A percentile compares a stretch with the other conserved stretches of the same genome.
Evolutionary conservation across 495 filamentous ascomycete species (phyloP).

Genomic region (Lophium mytilinum): DNA sequence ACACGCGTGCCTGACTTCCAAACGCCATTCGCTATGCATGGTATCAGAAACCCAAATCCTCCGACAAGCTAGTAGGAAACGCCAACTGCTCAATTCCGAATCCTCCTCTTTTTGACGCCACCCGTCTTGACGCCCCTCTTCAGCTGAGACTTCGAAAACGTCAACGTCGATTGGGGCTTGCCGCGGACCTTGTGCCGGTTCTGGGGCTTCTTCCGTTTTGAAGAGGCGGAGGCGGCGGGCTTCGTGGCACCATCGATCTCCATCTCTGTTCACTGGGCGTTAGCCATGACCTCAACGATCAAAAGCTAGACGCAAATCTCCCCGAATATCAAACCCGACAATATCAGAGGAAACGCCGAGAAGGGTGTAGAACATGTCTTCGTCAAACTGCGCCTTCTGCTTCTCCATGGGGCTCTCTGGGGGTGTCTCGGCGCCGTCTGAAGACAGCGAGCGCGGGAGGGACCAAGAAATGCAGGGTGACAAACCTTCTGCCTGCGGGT

Average conservation of each 20-base stretch:
- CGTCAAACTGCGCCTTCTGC: neutral
- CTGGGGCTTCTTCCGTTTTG: neutral
- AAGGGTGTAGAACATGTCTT: neutral
- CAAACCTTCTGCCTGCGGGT: slow-evolving; percentile 4
- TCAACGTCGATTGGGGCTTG: neutral
- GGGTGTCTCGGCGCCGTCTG: neutral
- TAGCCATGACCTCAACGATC: slow-evolving; percentile 4
- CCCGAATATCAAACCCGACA: slow-evolving; percentile 1
- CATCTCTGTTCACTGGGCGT: neutral
- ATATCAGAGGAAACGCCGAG: slow-evolving; percentile 1
- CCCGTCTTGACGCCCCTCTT: neutral
- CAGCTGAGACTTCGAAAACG: neutral
- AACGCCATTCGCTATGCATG: too few species aligned
- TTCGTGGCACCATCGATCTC: neutral
- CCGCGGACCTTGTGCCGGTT: neutral
- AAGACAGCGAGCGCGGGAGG: neutral
- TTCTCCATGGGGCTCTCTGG: neutral
- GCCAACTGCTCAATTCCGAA: too few species aligned
- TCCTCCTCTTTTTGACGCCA: neutral
- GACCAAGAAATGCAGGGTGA: slow-evolving; percentile 5
- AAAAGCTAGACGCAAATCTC: slow-evolving; percentile 1
- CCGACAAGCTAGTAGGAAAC: too few species aligned
- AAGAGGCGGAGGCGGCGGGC: neutral
- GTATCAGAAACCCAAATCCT: too few species aligned
- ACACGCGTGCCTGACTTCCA: too few species aligned